Conservation (phyloP, 2,329 filamentous ascomycete species). For the Fusarium dimerum region DNA sequence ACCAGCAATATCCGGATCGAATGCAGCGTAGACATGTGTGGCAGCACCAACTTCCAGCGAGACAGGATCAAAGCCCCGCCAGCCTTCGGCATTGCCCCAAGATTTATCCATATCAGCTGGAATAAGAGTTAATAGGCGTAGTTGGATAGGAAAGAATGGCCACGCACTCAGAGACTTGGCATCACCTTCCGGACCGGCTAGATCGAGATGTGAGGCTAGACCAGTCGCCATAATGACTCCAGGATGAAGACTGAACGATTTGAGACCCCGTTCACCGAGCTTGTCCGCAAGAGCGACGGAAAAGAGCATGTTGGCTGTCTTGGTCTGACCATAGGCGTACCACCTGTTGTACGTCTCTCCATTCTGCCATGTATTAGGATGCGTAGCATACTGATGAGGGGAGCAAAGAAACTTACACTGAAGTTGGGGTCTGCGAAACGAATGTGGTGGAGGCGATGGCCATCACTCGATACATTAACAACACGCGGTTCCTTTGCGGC, state of each 20-base stretch:
- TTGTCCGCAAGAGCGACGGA: slow-evolving; percentile 34
- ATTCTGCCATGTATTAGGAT: slow-evolving; percentile 28
- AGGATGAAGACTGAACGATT: slow-evolving; percentile 38
- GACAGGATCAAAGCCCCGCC: slow-evolving; percentile 19
- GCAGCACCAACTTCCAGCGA: slow-evolving; percentile 32
- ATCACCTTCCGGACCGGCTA: slow-evolving; percentile 13
- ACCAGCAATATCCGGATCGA: slow-evolving; percentile 37
- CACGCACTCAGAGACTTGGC: slow-evolving; percentile 16
- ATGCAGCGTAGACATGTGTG: slow-evolving; percentile 39
- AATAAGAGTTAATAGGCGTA: background rate
- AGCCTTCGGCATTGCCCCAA: slow-evolving; percentile 26
- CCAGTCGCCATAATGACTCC: slow-evolving; percentile 29
- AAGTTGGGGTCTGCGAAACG: slow-evolving; percentile 37
- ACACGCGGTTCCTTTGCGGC: slow-evolving; percentile 36
- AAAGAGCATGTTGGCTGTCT: slow-evolving; percentile 40
- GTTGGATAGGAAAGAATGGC: rapidly evolving
- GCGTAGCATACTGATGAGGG: background rate
- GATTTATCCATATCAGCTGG: slow-evolving; percentile 20
- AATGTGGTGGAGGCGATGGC: slow-evolving; percentile 32
- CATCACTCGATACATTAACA: slow-evolving; percentile 42
- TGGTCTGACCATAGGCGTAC: slow-evolving; percentile 40
- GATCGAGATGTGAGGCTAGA: slow-evolving; percentile 25
- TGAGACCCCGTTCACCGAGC: slow-evolving; percentile 31
- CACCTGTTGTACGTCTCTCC: slow-evolving; percentile 34
- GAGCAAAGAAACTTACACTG: slow-evolving; percentile 22